Base-by-base conservation (phyloP, 1,284 basidiomycete genomes). In the Serendipita sp. region DNA sequence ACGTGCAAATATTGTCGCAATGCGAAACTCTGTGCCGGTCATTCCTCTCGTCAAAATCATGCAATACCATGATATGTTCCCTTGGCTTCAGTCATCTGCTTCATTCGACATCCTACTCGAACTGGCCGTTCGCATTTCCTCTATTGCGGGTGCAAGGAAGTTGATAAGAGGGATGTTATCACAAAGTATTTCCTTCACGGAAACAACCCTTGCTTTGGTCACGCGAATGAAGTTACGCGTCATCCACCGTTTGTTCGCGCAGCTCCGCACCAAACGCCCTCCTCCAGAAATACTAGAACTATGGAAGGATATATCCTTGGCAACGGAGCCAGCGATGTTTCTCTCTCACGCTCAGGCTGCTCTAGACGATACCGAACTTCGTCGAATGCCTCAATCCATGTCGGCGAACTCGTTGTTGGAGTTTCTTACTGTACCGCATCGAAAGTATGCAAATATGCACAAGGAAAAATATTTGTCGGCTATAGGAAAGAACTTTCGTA, bases 61-160 rank as follows among this genome's bases (percentile, higher is more conserved):
- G 3, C 69, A 68, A 41, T 74, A 78, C 64, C 75, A 74, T 62
- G 60, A 64, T 43, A 30, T 58, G 3, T 66, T 65, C 58, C 65
- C 64, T 15, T 45, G 42, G 26, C 55, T 66, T 49, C 68, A 73
- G 34, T 71, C 72, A 4, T 70, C 71, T 8, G 53, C 60, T 10
- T 73, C 74, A 12, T 76, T 69, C 67, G 75, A 76, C 66, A 60
- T 73, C 10, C 69, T 76, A 53, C 66, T 75, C 34, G 64, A 65
- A 13, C 64, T 71, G 50, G 70, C 72, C 30, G 71, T 76, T 61
- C 70, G 72, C 29, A 66, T 70, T 58, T 68, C 72, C 15, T 67
- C 69, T 29, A 74, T 71, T 62, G 64, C 67, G 2, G 69, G 67
- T 10, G 74, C 72, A 32, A 60, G 61, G 22, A 34, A 35, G 1